Evolutionary conservation across 345 rosid genomes (phyloP), one percentile per base, ranked within the genome.

Genomic region (Populus pruinosa): DNA sequence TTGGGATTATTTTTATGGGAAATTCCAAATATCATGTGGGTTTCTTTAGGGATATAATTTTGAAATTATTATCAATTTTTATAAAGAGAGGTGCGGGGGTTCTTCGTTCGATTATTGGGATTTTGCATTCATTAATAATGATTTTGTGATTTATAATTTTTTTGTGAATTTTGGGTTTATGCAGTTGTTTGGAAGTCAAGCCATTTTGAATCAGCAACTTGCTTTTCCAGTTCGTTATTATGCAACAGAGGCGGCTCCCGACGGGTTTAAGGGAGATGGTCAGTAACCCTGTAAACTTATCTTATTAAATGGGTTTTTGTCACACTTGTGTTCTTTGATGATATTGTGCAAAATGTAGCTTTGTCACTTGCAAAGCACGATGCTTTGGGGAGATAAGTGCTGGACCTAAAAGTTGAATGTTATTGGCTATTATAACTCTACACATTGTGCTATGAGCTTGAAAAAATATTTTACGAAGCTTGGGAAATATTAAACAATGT

Each of bases 281-380:
- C 55, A 49, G 97, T 87, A 29, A 39, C 36, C 79, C 44, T 49
- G 2, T 9, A n/a, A 53, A 56, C 21, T 23, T 35, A 21, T 23
- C 20, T 16, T n/a, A 23, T 38, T 41, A 50, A 78, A 31, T 68
- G 10, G 8, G 23, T 9, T 23, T 53, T 77, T 71, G 18, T 35
- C 50, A n/a, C 41, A n/a, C 33, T 16, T 14, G 33, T 21, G 17
- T 31, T 35, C 10, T 38, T 29, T 33, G 33, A 38, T 66, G 49
- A 39, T 33, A 31, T 36, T 33, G 18, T 23, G 33, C 44, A 21
- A 18, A 35, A 38, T 67, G 14, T 35, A 2, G 6, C 16, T 36
- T 36, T 35, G 71, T 20, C 27, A 68, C 14, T 59, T 23, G 11
- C 64, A n/a, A 59, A 59, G 64, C 64, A 59, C 25, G 64, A 9